Percentiles rank a stretch among this genome's conserved stretches.
Evolutionary conservation across 2,329 filamentous ascomycete species (phyloP).

Genomic region (Pseudogymnoascus sp.): DNA sequence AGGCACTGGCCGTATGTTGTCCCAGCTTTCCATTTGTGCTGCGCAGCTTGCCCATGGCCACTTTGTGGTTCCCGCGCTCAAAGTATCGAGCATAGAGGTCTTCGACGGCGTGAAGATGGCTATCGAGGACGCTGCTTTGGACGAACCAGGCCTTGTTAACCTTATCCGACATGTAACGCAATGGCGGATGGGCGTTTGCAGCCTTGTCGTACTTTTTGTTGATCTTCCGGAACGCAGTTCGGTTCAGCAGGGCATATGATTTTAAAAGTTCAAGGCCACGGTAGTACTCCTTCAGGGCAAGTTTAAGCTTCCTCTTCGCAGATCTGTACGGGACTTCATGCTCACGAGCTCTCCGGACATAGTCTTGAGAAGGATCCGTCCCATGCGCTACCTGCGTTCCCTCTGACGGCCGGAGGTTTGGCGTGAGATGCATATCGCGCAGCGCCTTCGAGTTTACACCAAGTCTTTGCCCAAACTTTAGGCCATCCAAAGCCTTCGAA

Average conservation of each 20-base stretch:
- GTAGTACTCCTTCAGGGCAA: conserved; percentile 88
- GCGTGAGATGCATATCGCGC: conserved; percentile 37
- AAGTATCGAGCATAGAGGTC: conserved; percentile 94
- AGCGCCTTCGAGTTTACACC: conserved; percentile 54
- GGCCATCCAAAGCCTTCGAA: conserved; percentile 21
- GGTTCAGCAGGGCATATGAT: conserved; percentile 80
- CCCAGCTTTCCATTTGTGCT: conserved; percentile 52
- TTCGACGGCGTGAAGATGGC: conserved; percentile 71
- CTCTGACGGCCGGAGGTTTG: conserved; percentile 34
- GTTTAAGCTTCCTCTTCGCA: conserved; percentile 85
- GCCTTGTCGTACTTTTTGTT: conserved; percentile 99
- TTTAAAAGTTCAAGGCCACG: conserved; percentile 85
- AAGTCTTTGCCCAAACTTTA: conserved; percentile 24
- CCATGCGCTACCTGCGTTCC: conserved; percentile 19
- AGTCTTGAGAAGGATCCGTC: conserved; percentile 36
- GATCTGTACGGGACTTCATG: conserved; percentile 72
- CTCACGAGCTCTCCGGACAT: conserved; percentile 36
- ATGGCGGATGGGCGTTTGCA: conserved; percentile 64
- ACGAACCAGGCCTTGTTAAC: conserved; percentile 90
- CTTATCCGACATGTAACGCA: conserved; percentile 82
- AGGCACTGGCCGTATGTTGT: conserved; percentile 49
- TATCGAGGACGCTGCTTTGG: conserved; percentile 74
- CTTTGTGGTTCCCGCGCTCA: conserved; percentile 84
- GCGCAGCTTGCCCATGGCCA: conserved; percentile 79
- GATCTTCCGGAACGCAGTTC: conserved; percentile 91